Evolutionary conservation across 352 stramenopile genomes (phyloP), one percentile per base, ranked within the genome.

Genomic region (Thraustotheca clavata): DNA sequence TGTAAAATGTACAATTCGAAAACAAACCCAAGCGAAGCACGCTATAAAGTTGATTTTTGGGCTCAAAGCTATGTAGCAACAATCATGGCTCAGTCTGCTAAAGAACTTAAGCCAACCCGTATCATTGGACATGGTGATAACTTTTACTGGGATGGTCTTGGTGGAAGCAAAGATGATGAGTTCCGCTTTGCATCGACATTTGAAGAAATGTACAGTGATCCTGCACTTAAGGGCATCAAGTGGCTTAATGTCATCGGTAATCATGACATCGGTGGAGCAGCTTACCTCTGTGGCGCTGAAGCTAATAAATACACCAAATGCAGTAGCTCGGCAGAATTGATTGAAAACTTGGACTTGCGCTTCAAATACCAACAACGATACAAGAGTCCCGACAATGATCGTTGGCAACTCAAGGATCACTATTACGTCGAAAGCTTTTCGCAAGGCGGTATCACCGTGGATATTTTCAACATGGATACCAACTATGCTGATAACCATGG

Each of bases 161-260:
- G 73, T 50, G 73, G 71, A 35, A 50, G 71, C 18, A 68, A 59
- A 4, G 75, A 74, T 50, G 70, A 77, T 29, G 57, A 71, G 63
- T 79, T 75, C 5, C 77, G 77, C 0, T 87, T 87, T 69, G 71
- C 71, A 5, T 70, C 66, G 20, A 86, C 77, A 29, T 87, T 86
- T 47, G 77, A 87, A 46, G 67, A 65, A 29, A 84, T 82, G 52
- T 86, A 80, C 69, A 72, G 73, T 0, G 75, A 76, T 22, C 40
- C 67, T 59, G 73, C 79, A 62, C 71, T 87, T 14, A 75, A 71
- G 22, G 73, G 59, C 24, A 69, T 87, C 4, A 76, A 75, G 43
- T 87, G 77, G 77, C 48, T 87, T 29, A 87, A 86, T 33, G 76
- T 86, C 27, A 69, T 87, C 60, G 77, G 77, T n/a, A 87, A 87